Conservation (phyloP, 2,329 filamentous ascomycete species). For the Stenocarpella maydis region DNA sequence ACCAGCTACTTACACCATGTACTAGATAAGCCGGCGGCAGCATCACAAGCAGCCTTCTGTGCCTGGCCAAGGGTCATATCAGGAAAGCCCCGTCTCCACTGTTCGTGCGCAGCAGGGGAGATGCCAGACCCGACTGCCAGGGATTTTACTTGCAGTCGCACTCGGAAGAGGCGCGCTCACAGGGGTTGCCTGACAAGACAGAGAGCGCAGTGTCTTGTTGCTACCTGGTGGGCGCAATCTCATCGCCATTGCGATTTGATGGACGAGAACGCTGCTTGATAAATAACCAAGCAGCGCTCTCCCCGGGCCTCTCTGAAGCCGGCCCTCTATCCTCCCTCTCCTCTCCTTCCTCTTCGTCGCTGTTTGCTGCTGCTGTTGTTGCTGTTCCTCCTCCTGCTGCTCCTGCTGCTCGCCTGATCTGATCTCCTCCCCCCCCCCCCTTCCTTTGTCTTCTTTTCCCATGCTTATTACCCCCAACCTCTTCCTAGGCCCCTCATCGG, state of each 20-base stretch:
- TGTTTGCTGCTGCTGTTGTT: no score
- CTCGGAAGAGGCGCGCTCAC: constrained; percentile 11
- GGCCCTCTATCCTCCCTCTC: constrained; percentile 6
- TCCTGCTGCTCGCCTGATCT: constrained; percentile 10
- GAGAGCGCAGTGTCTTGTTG: constrained; percentile 4
- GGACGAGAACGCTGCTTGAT: constrained; percentile 17
- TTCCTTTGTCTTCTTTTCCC: constrained; percentile 14
- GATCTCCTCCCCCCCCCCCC: no score
- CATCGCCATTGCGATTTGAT: constrained; percentile 10
- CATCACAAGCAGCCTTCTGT: no score
- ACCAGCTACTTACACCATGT: no score
- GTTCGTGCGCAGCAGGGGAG: constrained; percentile 29
- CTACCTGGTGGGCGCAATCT: constrained; percentile 1
- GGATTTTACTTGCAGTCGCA: constrained; percentile 22
- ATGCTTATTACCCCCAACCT: constrained; percentile 18
- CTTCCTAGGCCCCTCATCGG: not conserved
- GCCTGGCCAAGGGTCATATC: constrained; percentile 18
- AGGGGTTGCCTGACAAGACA: constrained; percentile 8
- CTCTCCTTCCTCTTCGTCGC: no score
- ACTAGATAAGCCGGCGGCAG: no score
- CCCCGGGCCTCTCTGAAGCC: not conserved
- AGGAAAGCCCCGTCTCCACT: constrained; percentile 30
- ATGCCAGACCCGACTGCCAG: constrained; percentile 7
- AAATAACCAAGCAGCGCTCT: constrained; percentile 17
- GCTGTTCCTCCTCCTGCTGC: no score